phyloP scores from a whole-genome alignment of 2,329 filamentous ascomycete species.

The Botryotinia calthae region DNA sequence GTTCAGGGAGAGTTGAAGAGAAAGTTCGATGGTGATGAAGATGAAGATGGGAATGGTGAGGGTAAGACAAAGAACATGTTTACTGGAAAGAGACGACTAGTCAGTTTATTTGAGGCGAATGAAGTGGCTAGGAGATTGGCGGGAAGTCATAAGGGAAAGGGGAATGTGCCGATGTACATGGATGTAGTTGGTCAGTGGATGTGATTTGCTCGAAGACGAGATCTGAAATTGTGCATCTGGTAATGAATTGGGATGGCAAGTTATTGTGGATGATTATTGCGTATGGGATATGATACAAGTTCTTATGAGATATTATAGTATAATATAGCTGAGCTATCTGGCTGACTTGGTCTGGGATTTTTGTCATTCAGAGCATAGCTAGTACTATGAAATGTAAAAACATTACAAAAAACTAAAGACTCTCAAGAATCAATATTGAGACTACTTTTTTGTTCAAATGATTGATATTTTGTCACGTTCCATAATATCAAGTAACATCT shows the following conservation, averaged over 20 bases:
- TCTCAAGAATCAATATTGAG: neutral
- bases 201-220: neutral
- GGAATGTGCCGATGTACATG: too few species aligned
- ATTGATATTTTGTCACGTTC: too few species aligned
- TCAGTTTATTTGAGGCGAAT: constrained; percentile 58
- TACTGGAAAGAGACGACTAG: constrained; percentile 49
- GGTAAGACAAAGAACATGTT: constrained; percentile 30
- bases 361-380: neutral
- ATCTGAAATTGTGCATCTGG: neutral
- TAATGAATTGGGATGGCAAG: neutral
- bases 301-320: neutral
- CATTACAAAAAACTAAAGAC: too few species aligned
- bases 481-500: too few species aligned
- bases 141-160: neutral
- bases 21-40: constrained; percentile 5
- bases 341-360: neutral
- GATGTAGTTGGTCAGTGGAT: constrained; percentile 10
- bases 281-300: neutral
- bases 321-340: neutral
- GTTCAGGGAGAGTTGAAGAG: constrained; percentile 13
- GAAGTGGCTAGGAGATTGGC: constrained; percentile 53
- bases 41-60: constrained; percentile 22
- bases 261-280: neutral
- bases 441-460: neutral
- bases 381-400: neutral